Percentiles rank a stretch among this genome's conserved stretches.
phyloP scores from a whole-genome alignment of 2,329 filamentous ascomycete species.

The Didymella keratinophila region DNA sequence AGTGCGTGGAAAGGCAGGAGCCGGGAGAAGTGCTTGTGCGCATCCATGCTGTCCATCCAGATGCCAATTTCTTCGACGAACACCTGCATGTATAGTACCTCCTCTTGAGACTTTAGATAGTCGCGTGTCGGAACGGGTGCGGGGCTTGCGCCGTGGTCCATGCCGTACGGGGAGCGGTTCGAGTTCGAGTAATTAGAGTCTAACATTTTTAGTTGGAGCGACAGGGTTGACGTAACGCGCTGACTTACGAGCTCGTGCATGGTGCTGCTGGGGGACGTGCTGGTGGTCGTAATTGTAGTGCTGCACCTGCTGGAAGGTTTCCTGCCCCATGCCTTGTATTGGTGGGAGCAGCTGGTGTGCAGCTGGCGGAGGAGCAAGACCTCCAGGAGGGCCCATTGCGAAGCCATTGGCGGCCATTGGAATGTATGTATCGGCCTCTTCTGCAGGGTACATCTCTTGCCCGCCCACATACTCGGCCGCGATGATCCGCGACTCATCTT shows the following conservation, averaged over 20 bases:
- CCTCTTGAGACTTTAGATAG: constrained; percentile 76
- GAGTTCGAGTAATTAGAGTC: constrained; percentile 38
- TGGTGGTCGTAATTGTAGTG: constrained; percentile 53
- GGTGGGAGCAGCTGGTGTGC: constrained; percentile 60
- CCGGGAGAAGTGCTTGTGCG: constrained; percentile 83
- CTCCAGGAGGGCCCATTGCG: constrained; percentile 35
- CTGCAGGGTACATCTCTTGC: constrained; percentile 71
- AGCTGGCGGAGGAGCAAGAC: constrained; percentile 43
- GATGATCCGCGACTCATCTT: constrained; percentile 88
- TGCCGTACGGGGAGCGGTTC: constrained; percentile 36
- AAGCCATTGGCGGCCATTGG: constrained; percentile 39
- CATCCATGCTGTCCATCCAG: constrained; percentile 95
- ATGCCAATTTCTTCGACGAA: constrained; percentile 89
- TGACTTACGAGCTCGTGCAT: constrained; percentile 33
- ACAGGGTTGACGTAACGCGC: background rate
- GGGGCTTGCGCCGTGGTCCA: constrained; percentile 36
- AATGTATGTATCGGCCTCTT: constrained; percentile 45
- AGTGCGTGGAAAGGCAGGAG: constrained; percentile 84
- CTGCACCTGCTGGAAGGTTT: constrained; percentile 55
- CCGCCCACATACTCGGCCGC: constrained; percentile 90
- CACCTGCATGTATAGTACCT: constrained; percentile 88
- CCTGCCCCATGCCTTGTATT: constrained; percentile 59
- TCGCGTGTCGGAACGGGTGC: constrained; percentile 56
- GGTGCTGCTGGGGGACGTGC: constrained; percentile 42
- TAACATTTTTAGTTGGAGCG: constrained; percentile 22